Base-by-base conservation (phyloP, 2,329 filamentous ascomycete species). In the Ophiosphaerella korrae region DNA sequence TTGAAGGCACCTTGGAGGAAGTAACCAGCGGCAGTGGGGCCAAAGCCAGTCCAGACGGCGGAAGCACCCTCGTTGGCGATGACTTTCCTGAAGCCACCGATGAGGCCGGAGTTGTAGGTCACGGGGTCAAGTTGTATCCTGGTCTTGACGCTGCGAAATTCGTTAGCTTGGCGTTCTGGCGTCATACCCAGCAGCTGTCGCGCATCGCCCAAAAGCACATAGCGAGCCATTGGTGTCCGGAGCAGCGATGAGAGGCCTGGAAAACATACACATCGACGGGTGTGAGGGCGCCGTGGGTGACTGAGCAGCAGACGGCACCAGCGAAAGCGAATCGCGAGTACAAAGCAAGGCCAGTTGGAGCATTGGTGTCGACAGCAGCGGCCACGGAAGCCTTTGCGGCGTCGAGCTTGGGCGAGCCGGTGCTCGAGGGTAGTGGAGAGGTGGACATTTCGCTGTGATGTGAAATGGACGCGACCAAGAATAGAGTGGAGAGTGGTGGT, bases 251-350 rank as follows among this genome's bases (percentile, higher is more conserved):
- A 45, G 37, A 13, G 42, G 24, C 18, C 35, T 52, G 53, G 18
- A 35, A 50, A 55, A 90, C 93, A 79, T 94, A 97, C 93, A 99
- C 94, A 89, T 99, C 94, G 78, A 99, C 92, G 74, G 94, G 94
- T 67, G 94, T 99, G 71, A 97, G 87, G 74, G 84, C 89, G 79
- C 93, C 94, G 86, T 99, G 94, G 75, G 94, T 99, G 81, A 97
- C 82, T 70, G 92, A 94, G 81, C 94, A 99, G 88, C 94, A 97
- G 83, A 97, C 82, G 70, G 94, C 94, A 81, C 94, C 94, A 71
- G 94, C 92, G 72, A 99, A 89, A 80, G 94, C 93, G 82, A 97
- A 97, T 80, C 91, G 87, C 71, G 90, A 90, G 88, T 97, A 97
- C 70, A 99, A 90, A 54, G 77, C 81, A 64, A 92, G 41, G 58